Evolutionary conservation across 352 stramenopile genomes (phyloP), one percentile per base, ranked within the genome.

Genomic region (Phytophthora pisi): DNA sequence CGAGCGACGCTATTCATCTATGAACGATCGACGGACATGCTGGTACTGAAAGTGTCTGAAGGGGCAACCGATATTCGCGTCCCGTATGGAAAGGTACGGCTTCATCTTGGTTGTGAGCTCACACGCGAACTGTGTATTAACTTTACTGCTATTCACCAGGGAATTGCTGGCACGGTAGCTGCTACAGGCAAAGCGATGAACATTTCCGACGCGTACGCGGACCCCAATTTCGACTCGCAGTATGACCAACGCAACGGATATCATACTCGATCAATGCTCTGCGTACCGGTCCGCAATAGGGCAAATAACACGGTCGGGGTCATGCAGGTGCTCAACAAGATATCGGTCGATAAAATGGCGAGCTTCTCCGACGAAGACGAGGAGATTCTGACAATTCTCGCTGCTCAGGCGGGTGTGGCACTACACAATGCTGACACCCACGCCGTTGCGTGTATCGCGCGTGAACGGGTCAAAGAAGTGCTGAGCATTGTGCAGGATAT

Each of bases 211-310:
- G 96, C 94, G 1, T 98, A 98, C 66, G 67, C 92, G n/a, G 94
- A 98, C 58, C 70, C 85, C 1, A 91, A 92, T 55, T 99, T 99
- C 66, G 93, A 98, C 62, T 81, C 79, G 51, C 81, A 96, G 30
- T 96, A 98, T 66, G 95, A 98, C 54, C 77, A 93, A 46, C 77
- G 92, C 55, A 98, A 92, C 10, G 95, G 94, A 3, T 98, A 98
- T 71, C 82, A 89, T 43, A 98, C 96, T 13, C 83, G 80, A 30
- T 96, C 83, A 31, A 93, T 98, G 59, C 72, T 99, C n/a, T 98
- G 89, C 26, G 81, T 96, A 9, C 96, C 96, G 0, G 86, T 98
- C 2, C 82, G 82, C 40, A 91, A 95, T 28, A 78, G 83, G 5
- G 67, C 79, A 46, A 89, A 92, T 63, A 81, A 83, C 9, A 91